A percentile compares a stretch with the other conserved stretches of the same genome.
phyloP scores from a whole-genome alignment of 2,329 filamentous ascomycete genomes.

The Talaromyces sp. region DNA sequence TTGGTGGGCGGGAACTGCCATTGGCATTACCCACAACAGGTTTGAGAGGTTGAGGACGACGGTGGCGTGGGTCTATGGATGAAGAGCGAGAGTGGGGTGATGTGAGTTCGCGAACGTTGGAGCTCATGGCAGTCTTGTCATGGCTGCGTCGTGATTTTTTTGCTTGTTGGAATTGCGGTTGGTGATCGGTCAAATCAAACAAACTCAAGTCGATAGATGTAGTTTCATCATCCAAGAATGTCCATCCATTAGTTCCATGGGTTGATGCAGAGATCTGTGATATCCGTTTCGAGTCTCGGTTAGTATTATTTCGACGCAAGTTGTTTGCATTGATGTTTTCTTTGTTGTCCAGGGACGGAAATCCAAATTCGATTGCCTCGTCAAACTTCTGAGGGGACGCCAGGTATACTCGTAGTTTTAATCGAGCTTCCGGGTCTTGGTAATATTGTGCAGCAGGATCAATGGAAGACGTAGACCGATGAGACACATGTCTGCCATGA shows the following conservation, averaged over 20 bases:
- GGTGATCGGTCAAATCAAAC: slow-evolving; percentile 8
- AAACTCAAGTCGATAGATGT: slow-evolving; percentile 23
- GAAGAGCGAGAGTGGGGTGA: neutral
- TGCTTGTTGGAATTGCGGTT: slow-evolving; percentile 33
- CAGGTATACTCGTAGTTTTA: slow-evolving; percentile 80
- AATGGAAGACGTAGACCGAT: slow-evolving; percentile 52
- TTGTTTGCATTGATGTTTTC: slow-evolving; percentile 23
- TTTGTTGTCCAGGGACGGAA: slow-evolving; percentile 55
- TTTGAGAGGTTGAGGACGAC: slow-evolving; percentile 13
- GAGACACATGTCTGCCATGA: slow-evolving; percentile 51
- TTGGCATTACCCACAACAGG: neutral
- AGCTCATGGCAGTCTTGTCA: neutral
- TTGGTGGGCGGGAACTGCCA: neutral
- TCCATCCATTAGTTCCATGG: slow-evolving; percentile 43
- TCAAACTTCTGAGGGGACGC: slow-evolving; percentile 93
- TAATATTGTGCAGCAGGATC: slow-evolving; percentile 78
- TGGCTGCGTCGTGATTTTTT: slow-evolving; percentile 26
- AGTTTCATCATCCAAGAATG: slow-evolving; percentile 51
- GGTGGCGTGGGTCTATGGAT: slow-evolving; percentile 1
- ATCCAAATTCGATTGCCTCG: slow-evolving; percentile 90
- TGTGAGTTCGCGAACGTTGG: neutral
- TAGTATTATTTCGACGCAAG: slow-evolving; percentile 30
- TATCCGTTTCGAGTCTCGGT: slow-evolving; percentile 25
- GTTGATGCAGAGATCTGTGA: slow-evolving; percentile 21
- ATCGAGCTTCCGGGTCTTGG: slow-evolving; percentile 80